phyloP scores from a whole-genome alignment of 768 basidiomycete genomes.

The Lactarius deliciosus region DNA sequence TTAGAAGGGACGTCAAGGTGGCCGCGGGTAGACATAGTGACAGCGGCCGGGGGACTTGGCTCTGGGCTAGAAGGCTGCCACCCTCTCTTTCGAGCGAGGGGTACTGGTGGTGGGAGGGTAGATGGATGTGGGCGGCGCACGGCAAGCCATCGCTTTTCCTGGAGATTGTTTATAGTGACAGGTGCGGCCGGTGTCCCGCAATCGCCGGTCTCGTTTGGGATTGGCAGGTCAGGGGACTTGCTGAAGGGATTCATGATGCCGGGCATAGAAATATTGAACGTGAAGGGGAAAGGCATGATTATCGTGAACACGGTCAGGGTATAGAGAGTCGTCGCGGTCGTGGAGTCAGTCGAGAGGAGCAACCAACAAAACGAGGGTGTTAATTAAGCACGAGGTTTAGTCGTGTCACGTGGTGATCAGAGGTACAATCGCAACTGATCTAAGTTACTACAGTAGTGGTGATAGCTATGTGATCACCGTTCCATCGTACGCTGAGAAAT shows the following conservation, averaged over 20 bases:
- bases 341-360: background rate
- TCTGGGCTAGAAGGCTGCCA: slow-evolving; percentile 68
- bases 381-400: background rate
- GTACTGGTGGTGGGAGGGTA: slow-evolving; percentile 43
- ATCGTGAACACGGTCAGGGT: background rate
- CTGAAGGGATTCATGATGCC: slow-evolving; percentile 66
- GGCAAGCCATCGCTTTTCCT: slow-evolving; percentile 30
- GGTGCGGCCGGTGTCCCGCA: slow-evolving; percentile 15
- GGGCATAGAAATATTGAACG: slow-evolving; percentile 65
- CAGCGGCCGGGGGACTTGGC: slow-evolving; percentile 52
- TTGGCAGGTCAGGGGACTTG: slow-evolving; percentile 24
- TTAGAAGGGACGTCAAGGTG: slow-evolving; percentile 71
- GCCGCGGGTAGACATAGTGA: slow-evolving; percentile 54
- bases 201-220: slow-evolving; percentile 31
- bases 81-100: slow-evolving; percentile 59
- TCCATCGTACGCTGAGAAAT: slow-evolving; percentile 20
- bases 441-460: too few species aligned
- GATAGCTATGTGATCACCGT: background rate
- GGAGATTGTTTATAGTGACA: slow-evolving; percentile 31
- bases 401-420: slow-evolving; percentile 6
- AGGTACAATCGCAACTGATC: background rate
- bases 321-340: slow-evolving; percentile 5
- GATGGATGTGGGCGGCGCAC: slow-evolving; percentile 32
- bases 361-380: background rate
- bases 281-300: slow-evolving; percentile 63